Evolutionary conservation across 2,329 filamentous ascomycete species (phyloP), one percentile per base, ranked within the genome.

Genomic region (Orbilia ellipsospora): DNA sequence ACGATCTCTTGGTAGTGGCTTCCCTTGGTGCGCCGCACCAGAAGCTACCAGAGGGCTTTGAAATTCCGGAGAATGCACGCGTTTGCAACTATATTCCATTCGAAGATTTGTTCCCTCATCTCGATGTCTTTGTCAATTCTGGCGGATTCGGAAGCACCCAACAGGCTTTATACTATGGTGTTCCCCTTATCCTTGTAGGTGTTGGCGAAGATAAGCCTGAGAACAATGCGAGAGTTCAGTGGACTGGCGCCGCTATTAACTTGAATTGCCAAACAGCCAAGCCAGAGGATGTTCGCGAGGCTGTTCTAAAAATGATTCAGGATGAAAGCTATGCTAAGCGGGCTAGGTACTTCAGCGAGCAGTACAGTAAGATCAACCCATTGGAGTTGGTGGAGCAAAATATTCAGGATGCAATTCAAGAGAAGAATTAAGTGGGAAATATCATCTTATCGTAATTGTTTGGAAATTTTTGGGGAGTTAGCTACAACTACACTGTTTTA

Each of bases 21-120:
- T 81, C 81, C 0, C 79, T 83, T 4, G 81, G 81, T 7, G 50
- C 52, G 0, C 74, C 73, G 4, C 81, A 81, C 4, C 79, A 80
- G 0, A 69, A 72, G 4, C 78, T 81, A 40, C 80, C 81, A 1
- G 78, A 80, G 15, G 78, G 81, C 2, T 16, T 77, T 0, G 74
- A 73, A 5, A 68, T 85, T 1, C 84, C 85, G 0, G 28, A 68
- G 0, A 87, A 87, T 77, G 81, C 82, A 0, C 81, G 82, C 8
- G 82, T 85, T 2, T 79, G 83, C 20, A 84, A 86, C 78, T 86
- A 85, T 77, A 79, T 87, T 2, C 82, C 85, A 2, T 87, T 86
- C 74, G 84, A 87, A 68, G 80, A 81, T 0, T 70, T 86, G 0
- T 80, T 87, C 0, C 82, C 83, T 0, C 74, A 85, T 73, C 78